Conservation (phyloP, 2,329 filamentous ascomycete genomes). For the Pochonia chlamydosporia region DNA sequence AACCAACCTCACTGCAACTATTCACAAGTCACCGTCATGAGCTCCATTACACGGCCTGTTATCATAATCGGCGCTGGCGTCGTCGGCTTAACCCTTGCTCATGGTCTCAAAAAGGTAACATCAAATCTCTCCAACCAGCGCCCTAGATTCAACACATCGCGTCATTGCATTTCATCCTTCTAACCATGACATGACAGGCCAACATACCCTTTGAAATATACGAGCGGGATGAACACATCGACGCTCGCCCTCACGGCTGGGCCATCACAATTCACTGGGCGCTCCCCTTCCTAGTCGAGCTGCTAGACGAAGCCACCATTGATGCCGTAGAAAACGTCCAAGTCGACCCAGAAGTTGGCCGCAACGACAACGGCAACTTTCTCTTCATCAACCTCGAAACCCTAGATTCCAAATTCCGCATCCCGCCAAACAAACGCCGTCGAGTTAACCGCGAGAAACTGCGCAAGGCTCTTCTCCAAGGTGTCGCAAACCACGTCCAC, state of each 20-base stretch:
- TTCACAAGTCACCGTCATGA: constrained; percentile 5
- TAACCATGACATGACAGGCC: constrained; percentile 17
- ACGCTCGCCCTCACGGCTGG: constrained; percentile 42
- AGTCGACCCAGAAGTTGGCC: constrained; percentile 30
- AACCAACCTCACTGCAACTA: not conserved
- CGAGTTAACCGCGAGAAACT: constrained; percentile 31
- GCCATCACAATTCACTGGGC: constrained; percentile 57
- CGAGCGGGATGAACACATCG: constrained; percentile 23
- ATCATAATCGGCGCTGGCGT: constrained; percentile 32
- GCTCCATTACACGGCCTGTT: constrained; percentile 17
- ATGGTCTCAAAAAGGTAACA: constrained; percentile 28
- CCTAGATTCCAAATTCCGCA: constrained; percentile 29
- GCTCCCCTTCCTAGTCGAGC: constrained; percentile 25
- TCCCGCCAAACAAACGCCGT: constrained; percentile 29
- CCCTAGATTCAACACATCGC: no score
- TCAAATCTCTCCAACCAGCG: no score
- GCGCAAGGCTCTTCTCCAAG: constrained; percentile 22
- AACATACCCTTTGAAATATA: constrained; percentile 25
- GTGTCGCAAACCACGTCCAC: constrained; percentile 21
- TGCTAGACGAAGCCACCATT: constrained; percentile 18
- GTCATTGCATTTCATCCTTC: no score
- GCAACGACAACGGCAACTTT: constrained; percentile 31
- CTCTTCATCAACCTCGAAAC: constrained; percentile 35
- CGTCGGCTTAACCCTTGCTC: constrained; percentile 30
- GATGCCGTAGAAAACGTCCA: constrained; percentile 19